Conservation (phyloP, 1,139 yeast species). For the Scheffersomyces titani region DNA sequence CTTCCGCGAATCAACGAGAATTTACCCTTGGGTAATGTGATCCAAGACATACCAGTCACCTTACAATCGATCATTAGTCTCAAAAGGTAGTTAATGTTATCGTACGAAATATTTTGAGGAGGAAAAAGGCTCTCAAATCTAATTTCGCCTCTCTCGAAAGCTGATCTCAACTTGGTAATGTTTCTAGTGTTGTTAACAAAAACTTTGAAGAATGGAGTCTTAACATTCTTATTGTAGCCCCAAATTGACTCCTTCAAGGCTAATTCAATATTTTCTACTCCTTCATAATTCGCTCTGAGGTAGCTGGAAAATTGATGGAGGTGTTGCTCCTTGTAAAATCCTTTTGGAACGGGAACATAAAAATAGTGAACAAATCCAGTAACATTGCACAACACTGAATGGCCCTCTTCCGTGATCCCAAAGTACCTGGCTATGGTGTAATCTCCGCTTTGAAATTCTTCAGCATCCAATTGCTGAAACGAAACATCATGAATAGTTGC, state of each 20-base stretch:
- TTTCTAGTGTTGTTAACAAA: constrained; percentile 64
- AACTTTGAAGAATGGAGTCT: constrained; percentile 79
- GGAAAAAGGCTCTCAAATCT: constrained; percentile 62
- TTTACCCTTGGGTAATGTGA: constrained; percentile 77
- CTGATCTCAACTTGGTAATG: constrained; percentile 68
- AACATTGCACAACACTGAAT: constrained; percentile 87
- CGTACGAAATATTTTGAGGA: constrained; percentile 70
- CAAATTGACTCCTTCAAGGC: constrained; percentile 80
- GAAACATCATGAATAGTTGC: constrained; percentile 54
- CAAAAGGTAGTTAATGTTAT: constrained; percentile 82
- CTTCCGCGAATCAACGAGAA: constrained; percentile 49
- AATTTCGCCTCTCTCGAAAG: constrained; percentile 85
- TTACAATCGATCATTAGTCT: constrained; percentile 91
- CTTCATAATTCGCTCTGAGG: constrained; percentile 53
- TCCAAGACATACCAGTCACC: constrained; percentile 97
- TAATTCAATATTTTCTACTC: constrained; percentile 65
- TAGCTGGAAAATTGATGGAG: constrained; percentile 49
- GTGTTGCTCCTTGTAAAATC: constrained; percentile 60
- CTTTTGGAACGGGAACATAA: constrained; percentile 88
- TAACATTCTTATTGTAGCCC: constrained; percentile 85
- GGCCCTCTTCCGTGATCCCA: constrained; percentile 87
- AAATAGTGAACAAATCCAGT: constrained; percentile 88
- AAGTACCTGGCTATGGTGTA: constrained; percentile 76
- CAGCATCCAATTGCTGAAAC: constrained; percentile 95
- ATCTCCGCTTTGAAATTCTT: constrained; percentile 65